Conservation (phyloP, 306 rosid species). For the Quercus bicolor region DNA sequence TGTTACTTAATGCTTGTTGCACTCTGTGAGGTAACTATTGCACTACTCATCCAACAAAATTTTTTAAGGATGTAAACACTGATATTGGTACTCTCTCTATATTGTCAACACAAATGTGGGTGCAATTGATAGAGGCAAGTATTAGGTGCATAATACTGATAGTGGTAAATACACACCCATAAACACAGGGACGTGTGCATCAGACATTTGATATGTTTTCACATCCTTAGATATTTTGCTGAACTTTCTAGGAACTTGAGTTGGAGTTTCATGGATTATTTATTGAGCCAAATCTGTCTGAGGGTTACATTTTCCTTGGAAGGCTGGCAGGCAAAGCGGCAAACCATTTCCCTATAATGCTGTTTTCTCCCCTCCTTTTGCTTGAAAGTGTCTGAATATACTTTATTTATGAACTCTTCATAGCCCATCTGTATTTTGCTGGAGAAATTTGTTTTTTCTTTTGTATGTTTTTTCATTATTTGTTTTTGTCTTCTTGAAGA, state of each 20-base stretch:
- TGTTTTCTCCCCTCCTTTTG: too few relatives aligned
- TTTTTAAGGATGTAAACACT: conserved; percentile 5
- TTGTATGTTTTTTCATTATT: too few relatives aligned
- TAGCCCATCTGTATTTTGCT: too few relatives aligned
- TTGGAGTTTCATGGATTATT: neutral
- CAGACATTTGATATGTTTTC: neutral
- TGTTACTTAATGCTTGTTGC: conserved; percentile 71
- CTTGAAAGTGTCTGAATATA: too few relatives aligned
- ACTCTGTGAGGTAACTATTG: conserved; percentile 65
- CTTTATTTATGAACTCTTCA: too few relatives aligned
- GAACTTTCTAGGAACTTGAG: neutral
- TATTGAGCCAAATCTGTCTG: neutral
- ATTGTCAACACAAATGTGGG: neutral
- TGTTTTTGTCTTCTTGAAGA: too few relatives aligned
- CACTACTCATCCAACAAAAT: conserved; percentile 7
- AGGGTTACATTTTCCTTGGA: neutral
- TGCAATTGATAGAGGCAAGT: neutral
- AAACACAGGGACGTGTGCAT: neutral
- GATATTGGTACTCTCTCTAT: conserved; percentile 18
- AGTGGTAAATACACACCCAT: neutral
- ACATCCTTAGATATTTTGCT: neutral
- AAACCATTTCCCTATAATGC: too few relatives aligned
- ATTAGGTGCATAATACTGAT: neutral
- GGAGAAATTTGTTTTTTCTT: too few relatives aligned
- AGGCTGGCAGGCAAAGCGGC: too few relatives aligned